Percentiles rank a stretch among this genome's conserved stretches.
phyloP scores from a whole-genome alignment of 306 rosid species.

The Biancaea sappan region DNA sequence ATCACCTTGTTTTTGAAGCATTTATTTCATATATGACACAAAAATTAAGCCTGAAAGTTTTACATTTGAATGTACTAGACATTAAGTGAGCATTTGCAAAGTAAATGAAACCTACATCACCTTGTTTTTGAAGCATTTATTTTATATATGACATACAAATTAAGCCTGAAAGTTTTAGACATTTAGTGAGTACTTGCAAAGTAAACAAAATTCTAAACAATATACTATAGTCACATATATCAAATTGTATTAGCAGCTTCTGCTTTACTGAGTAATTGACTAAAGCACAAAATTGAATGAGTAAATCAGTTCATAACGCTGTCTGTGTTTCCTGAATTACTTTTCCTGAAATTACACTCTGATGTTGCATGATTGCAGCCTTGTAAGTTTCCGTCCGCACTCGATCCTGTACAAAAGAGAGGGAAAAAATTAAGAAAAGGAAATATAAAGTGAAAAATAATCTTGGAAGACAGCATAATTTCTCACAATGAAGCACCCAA shows the following conservation, averaged over 20 bases:
- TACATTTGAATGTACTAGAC: too few species aligned
- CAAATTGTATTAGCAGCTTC: conserved; percentile 18
- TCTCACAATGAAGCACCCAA: neutral
- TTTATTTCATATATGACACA: neutral
- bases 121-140: neutral
- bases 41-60: conserved; percentile 1
- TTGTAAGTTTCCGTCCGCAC: conserved; percentile 86
- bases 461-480: neutral
- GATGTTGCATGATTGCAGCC: conserved; percentile 85
- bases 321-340: conserved; percentile 50
- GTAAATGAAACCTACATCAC: neutral
- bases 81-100: neutral
- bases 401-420: conserved; percentile 63
- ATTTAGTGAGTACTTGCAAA: neutral
- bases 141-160: neutral
- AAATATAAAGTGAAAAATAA: conserved; percentile 11
- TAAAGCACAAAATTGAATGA: neutral
- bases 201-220: conserved; percentile 1
- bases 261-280: neutral
- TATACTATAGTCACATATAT: neutral
- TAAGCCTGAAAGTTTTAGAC: conserved; percentile 9
- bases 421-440: neutral
- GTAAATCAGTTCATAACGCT: neutral
- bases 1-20: neutral
- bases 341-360: conserved; percentile 79